Conservation (phyloP, 176 grass and related monocot species). For the Themeda triandra region DNA sequence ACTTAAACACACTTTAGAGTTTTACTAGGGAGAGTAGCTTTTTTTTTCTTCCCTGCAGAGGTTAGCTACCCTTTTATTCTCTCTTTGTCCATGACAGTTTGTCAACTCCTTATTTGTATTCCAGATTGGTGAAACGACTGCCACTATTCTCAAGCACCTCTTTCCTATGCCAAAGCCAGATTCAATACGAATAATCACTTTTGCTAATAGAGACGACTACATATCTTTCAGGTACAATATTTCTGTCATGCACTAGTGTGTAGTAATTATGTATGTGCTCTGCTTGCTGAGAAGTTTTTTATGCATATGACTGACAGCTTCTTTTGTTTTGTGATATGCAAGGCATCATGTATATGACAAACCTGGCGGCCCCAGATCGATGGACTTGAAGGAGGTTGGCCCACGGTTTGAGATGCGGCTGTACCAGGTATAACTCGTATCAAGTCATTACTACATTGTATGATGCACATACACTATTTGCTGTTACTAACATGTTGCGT, state of each 20-base stretch:
- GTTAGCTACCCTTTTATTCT: background rate
- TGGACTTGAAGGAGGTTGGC: constrained; percentile 78
- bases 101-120: constrained; percentile 16
- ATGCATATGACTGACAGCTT: background rate
- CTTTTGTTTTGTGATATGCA: constrained; percentile 1
- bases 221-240: constrained; percentile 80
- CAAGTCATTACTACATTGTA: background rate
- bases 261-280: background rate
- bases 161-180: constrained; percentile 86
- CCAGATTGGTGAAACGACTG: constrained; percentile 69
- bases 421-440: constrained; percentile 49
- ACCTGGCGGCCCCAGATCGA: constrained; percentile 66
- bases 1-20: background rate
- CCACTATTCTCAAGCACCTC: constrained; percentile 85
- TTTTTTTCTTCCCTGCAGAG: background rate
- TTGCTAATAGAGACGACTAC: constrained; percentile 77
- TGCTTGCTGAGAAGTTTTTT: background rate
- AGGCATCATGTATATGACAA: constrained; percentile 91
- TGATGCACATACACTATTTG: too few species aligned
- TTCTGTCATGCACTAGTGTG: background rate
- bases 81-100: background rate
- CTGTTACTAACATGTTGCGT: background rate
- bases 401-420: constrained; percentile 76
- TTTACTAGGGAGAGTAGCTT: background rate
- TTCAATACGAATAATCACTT: constrained; percentile 72